phyloP scores from a whole-genome alignment of 495 filamentous ascomycete genomes.

The Platismatia glauca region DNA sequence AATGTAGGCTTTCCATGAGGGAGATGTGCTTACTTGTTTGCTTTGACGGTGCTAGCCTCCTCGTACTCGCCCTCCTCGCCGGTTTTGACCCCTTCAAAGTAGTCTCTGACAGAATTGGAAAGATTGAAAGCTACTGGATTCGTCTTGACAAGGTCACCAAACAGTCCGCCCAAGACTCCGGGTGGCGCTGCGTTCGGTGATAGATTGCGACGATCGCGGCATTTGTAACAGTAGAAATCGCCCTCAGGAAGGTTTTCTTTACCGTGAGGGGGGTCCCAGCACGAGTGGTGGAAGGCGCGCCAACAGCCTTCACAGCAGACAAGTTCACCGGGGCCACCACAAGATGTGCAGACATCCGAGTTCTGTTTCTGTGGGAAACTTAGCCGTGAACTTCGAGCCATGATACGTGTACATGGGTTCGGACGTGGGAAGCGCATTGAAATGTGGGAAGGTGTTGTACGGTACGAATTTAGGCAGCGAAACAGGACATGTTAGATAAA shows the following conservation, averaged over 20 bases:
- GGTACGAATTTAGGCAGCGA: neutral
- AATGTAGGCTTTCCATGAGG: neutral
- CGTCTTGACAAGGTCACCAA: conserved; percentile 49
- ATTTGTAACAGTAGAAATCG: conserved; percentile 79
- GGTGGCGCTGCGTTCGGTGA: conserved; percentile 31
- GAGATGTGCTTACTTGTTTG: conserved; percentile 31
- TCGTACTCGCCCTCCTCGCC: conserved; percentile 72
- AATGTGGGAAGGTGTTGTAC: neutral
- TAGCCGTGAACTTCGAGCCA: conserved; percentile 3
- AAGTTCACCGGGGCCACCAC: conserved; percentile 70
- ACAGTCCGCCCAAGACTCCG: conserved; percentile 49
- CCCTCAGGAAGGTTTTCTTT: conserved; percentile 54
- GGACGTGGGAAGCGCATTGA: neutral
- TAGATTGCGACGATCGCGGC: conserved; percentile 36
- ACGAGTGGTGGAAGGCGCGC: conserved; percentile 77
- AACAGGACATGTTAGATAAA: neutral
- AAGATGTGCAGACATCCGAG: conserved; percentile 78
- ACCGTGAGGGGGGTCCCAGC: conserved; percentile 69
- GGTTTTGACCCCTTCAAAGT: conserved; percentile 64
- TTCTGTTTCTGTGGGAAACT: conserved; percentile 48
- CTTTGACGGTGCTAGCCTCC: conserved; percentile 39
- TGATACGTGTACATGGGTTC: neutral
- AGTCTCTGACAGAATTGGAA: conserved; percentile 56
- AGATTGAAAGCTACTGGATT: conserved; percentile 68
- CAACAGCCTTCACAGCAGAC: conserved; percentile 89